phyloP scores from a whole-genome alignment of 352 stramenopile species.

The Pythium biforme region DNA sequence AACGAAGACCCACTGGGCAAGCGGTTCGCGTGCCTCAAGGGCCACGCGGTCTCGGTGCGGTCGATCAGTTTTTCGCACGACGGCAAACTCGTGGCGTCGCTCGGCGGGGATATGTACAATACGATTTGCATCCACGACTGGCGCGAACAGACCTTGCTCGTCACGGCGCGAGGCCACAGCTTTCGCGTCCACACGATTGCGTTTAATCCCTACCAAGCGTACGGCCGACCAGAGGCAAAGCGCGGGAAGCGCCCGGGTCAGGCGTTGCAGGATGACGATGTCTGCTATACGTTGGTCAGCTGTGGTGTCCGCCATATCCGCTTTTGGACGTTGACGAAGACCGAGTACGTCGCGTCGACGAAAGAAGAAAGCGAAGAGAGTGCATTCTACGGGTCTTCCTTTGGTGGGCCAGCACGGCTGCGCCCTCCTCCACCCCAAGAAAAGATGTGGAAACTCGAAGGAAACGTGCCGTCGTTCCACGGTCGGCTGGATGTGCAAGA shows the following conservation, averaged over 20 bases:
- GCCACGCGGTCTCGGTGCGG: constrained; percentile 53
- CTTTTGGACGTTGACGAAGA: constrained; percentile 71
- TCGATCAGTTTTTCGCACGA: constrained; percentile 74
- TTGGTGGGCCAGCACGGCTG: constrained; percentile 47
- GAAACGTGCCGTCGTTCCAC: constrained; percentile 70
- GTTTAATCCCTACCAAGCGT: constrained; percentile 75
- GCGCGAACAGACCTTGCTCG: constrained; percentile 53
- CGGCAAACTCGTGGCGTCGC: constrained; percentile 60
- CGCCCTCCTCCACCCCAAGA: constrained; percentile 53
- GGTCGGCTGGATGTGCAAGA: constrained; percentile 67
- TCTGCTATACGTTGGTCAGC: constrained; percentile 70
- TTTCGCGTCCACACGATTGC: constrained; percentile 61
- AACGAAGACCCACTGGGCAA: constrained; percentile 58
- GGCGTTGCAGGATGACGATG: constrained; percentile 65
- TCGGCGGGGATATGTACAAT: constrained; percentile 76
- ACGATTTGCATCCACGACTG: constrained; percentile 78
- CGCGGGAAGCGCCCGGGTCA: constrained; percentile 53
- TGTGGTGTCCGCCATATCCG: constrained; percentile 73
- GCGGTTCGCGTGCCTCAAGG: constrained; percentile 50
- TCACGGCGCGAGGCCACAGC: constrained; percentile 59
- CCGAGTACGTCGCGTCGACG: constrained; percentile 39
- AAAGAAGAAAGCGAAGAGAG: constrained; percentile 53
- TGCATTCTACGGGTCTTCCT: constrained; percentile 60
- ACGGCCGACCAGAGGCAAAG: constrained; percentile 50
- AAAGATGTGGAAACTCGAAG: constrained; percentile 74